phyloP scores from a whole-genome alignment of 495 filamentous ascomycete species.

The Cryomyces antarcticus region DNA sequence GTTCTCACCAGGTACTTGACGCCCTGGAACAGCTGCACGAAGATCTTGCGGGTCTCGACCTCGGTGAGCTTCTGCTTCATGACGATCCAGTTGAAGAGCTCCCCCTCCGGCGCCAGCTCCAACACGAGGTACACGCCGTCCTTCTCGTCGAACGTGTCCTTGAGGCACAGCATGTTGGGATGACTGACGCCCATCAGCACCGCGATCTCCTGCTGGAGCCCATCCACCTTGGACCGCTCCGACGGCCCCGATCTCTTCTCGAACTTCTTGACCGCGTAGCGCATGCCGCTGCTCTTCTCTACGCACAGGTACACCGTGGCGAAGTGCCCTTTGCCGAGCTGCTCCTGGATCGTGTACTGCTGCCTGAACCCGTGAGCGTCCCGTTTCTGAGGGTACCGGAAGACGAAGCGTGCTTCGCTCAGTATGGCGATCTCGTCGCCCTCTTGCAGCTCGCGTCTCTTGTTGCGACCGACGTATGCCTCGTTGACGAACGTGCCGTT shows the following conservation, averaged over 20 bases:
- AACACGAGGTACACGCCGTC: constrained; percentile 83
- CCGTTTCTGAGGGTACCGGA: constrained; percentile 64
- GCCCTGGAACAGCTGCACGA: constrained; percentile 79
- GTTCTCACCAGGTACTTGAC: constrained; percentile 74
- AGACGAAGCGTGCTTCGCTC: constrained; percentile 66
- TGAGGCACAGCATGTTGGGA: constrained; percentile 83
- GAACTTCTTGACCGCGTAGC: constrained; percentile 89
- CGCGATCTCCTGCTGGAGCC: constrained; percentile 85
- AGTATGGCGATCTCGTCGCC: constrained; percentile 78
- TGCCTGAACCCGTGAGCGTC: constrained; percentile 61
- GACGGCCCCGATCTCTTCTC: constrained; percentile 59
- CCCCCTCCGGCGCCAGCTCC: constrained; percentile 79
- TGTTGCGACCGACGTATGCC: constrained; percentile 75
- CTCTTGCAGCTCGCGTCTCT: constrained; percentile 67
- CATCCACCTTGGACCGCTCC: constrained; percentile 62
- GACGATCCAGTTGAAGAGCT: constrained; percentile 88
- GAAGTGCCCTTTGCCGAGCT: constrained; percentile 92
- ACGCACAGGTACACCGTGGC: constrained; percentile 84
- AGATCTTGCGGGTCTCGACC: constrained; percentile 62
- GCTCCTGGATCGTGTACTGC: constrained; percentile 65
- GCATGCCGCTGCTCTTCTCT: constrained; percentile 60
- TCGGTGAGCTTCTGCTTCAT: constrained; percentile 75
- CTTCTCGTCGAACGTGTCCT: constrained; percentile 83
- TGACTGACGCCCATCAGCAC: constrained; percentile 93
- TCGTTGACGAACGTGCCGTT: constrained; percentile 97